Conservation (phyloP, 208 protist species). For the Trypanosoma boissoni region DNA sequence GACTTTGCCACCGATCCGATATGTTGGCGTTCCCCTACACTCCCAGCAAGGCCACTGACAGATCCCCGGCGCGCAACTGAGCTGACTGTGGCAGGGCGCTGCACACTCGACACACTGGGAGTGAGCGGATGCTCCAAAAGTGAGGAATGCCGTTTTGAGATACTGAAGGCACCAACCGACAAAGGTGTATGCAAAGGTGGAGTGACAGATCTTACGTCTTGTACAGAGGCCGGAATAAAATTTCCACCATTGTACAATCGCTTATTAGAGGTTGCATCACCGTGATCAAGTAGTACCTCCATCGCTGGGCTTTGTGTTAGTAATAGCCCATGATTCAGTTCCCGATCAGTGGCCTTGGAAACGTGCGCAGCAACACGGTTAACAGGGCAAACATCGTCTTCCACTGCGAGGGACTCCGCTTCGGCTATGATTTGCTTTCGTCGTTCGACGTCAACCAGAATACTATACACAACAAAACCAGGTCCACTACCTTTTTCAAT, state of each 20-base stretch:
- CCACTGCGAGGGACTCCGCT: constrained; percentile 17
- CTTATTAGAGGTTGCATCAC: constrained; percentile 74
- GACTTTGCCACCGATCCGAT: constrained; percentile 78
- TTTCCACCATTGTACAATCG: constrained; percentile 65
- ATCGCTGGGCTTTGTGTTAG: constrained; percentile 86
- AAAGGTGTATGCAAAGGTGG: constrained; percentile 12
- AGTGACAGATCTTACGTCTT: constrained; percentile 10
- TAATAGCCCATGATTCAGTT: constrained; percentile 85
- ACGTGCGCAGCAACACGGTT: constrained; percentile 10
- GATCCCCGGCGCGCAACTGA: constrained; percentile 25
- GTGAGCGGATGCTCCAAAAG: constrained; percentile 11
- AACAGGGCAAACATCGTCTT: constrained; percentile 7
- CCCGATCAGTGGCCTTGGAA: constrained; percentile 69
- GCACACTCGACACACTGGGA: constrained; percentile 21
- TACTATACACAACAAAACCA: constrained; percentile 84
- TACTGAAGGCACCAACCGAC: constrained; percentile 21
- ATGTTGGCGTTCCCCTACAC: constrained; percentile 47
- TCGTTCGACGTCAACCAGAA: constrained; percentile 68
- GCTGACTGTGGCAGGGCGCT: constrained; percentile 7
- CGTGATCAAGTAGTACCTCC: constrained; percentile 73
- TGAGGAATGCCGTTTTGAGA: constrained; percentile 17
- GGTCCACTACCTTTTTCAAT: constrained; percentile 57
- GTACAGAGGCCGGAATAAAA: constrained; percentile 71
- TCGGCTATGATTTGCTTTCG: constrained; percentile 64
- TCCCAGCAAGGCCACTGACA: constrained; percentile 30